Evolutionary conservation across 2,329 filamentous ascomycete species (phyloP).

Genomic region (Torrubiellomyces zombiae): DNA sequence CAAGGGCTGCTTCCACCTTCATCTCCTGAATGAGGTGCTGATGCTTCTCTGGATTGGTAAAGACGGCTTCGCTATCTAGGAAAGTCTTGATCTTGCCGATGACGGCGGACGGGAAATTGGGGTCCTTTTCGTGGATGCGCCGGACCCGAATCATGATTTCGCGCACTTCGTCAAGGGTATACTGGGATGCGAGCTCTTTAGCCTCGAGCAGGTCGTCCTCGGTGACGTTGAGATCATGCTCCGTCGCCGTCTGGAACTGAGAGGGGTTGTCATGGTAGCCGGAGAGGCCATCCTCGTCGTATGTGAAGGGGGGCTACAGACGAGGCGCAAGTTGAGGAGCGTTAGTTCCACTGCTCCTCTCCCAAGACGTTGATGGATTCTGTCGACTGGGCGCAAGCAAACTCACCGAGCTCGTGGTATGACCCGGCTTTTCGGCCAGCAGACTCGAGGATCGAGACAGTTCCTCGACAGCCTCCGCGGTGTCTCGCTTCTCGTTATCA

Average conservation of each 20-base stretch:
- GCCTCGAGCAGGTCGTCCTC: slow-evolving; percentile 29
- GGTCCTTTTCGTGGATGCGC: slow-evolving; percentile 24
- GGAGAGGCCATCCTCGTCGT: slow-evolving; percentile 20
- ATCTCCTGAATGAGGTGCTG: slow-evolving; percentile 33
- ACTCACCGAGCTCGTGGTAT: no score
- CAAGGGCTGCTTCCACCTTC: slow-evolving; percentile 36
- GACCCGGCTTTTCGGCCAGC: slow-evolving; percentile 5
- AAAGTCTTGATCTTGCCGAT: slow-evolving; percentile 24
- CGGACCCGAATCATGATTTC: slow-evolving; percentile 24
- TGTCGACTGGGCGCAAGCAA: slow-evolving; percentile 4
- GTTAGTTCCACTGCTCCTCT: background rate
- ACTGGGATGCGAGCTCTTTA: slow-evolving; percentile 24
- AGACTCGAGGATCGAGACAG: slow-evolving; percentile 6
- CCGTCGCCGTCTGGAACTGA: slow-evolving; percentile 9
- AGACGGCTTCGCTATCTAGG: slow-evolving; percentile 26
- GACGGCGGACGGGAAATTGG: slow-evolving; percentile 23
- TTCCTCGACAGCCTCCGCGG: slow-evolving; percentile 8
- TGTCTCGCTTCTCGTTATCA: slow-evolving; percentile 14
- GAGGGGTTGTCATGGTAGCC: slow-evolving; percentile 13
- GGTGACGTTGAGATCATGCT: slow-evolving; percentile 26
- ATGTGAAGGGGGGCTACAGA: slow-evolving; percentile 18
- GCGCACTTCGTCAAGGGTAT: slow-evolving; percentile 25
- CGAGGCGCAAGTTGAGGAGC: background rate
- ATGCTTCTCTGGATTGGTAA: slow-evolving; percentile 28
- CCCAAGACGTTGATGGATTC: background rate